Evolutionary conservation across 345 rosid species (phyloP), one percentile per base, ranked within the genome.

Genomic region (Eucalyptus sp.): DNA sequence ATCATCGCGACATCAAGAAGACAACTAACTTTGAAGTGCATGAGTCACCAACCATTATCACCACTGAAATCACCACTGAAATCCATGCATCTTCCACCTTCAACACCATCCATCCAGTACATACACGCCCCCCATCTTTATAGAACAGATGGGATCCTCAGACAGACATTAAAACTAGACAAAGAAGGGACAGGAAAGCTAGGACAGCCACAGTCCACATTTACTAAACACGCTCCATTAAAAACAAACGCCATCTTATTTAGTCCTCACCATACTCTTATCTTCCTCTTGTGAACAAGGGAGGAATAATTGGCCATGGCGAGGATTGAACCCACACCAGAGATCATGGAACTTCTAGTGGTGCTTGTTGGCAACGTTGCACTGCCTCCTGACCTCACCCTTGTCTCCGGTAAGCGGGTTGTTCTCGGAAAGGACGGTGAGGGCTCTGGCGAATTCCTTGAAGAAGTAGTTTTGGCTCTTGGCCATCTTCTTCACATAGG

Each of bases 381-480:
- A 97, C 56, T 95, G 95, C 93, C 95, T 96, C 92, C 99, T 93
- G 92, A 97, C 93, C 96, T 97, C 99, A 92, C 99, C 99, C 91
- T 96, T 91, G 44, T 92, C 89, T 6, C 98, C 99, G 5, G 99
- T 96, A 79, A 97, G 95, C 31, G 99, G 99, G 90, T 96, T 97
- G 94, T 96, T 97, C 94, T 97, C 99, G 9, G 99, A 96, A 62
- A 97, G 95, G 50, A 92, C 87, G 86, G 98, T 92, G 87, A 97
- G 93, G 46, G 99, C 99, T 89, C 94, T 97, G 25, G 98, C 88
- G 87, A 97, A 97, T 89, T 97, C 98, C 95, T 95, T 96, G 91
- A 96, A 96, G 96, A 96, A 97, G 93, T 96, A 97, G 87, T 92
- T 94, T 87, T 97, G 97, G 92, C 93, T 96, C 92, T 96, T 97